Conservation (phyloP, 257 asterid species). For the Avicennia marina region DNA sequence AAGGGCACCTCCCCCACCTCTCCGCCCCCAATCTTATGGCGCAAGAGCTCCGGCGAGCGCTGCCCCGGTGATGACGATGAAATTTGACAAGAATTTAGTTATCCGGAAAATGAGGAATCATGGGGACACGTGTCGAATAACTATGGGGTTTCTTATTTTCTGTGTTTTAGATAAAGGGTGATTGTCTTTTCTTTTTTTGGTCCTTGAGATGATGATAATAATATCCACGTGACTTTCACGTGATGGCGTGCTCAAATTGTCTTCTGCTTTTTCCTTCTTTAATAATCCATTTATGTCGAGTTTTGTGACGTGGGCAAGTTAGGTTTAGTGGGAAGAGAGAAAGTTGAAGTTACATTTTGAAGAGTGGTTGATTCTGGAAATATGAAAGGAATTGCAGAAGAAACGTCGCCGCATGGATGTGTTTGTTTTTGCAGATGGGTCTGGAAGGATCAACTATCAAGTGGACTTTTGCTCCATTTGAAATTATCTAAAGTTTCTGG, state of each 20-base stretch:
- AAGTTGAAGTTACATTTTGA: background rate
- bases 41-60: constrained; percentile 67
- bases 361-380: background rate
- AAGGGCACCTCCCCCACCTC: constrained; percentile 91
- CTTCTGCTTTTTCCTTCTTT: background rate
- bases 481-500: background rate
- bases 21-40: constrained; percentile 83
- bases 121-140: constrained; percentile 25
- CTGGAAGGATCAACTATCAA: background rate
- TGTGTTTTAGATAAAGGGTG: background rate
- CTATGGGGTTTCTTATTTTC: constrained; percentile 6
- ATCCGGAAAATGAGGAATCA: constrained; percentile 11
- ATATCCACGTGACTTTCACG: constrained; percentile 28
- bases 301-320: background rate
- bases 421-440: background rate
- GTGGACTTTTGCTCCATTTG: background rate
- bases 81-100: too few species aligned
- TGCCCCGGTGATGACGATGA: constrained; percentile 24
- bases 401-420: constrained; percentile 7
- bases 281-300: background rate
- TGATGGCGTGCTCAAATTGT: constrained; percentile 19
- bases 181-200: background rate
- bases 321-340: background rate
- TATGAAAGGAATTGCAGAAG: background rate
- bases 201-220: constrained; percentile 7